Conservation (phyloP, 495 filamentous ascomycete genomes). For the Neohortaea acidophila region DNA sequence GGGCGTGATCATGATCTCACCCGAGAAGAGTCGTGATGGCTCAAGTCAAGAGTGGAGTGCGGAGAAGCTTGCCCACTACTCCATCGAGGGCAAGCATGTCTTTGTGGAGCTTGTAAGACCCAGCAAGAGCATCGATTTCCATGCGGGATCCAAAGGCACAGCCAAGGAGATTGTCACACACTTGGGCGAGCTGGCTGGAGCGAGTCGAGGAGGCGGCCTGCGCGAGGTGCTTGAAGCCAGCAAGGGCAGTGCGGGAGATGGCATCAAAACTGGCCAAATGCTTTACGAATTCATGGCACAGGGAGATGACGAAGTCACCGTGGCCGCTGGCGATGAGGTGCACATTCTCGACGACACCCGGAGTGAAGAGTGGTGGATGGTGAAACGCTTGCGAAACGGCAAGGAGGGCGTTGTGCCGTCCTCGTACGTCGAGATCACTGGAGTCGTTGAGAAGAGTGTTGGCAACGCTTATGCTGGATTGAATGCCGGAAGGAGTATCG, state of each 20-base stretch:
- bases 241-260: conserved; percentile 37
- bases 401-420: conserved; percentile 97
- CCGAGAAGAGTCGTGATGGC: conserved; percentile 64
- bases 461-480: conserved; percentile 36
- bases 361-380: conserved; percentile 98
- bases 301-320: conserved; percentile 90
- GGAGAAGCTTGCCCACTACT: conserved; percentile 86
- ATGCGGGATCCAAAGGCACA: conserved; percentile 93
- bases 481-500: conserved; percentile 52
- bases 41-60: conserved; percentile 83
- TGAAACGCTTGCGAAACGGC: conserved; percentile 73
- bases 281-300: conserved; percentile 95
- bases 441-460: conserved; percentile 35
- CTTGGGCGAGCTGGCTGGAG: conserved; percentile 79
- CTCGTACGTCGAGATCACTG: conserved; percentile 82
- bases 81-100: conserved; percentile 93
- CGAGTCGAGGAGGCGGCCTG: conserved; percentile 66
- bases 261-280: conserved; percentile 68
- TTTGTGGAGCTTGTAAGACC: conserved; percentile 86
- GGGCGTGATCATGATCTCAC: conserved; percentile 78
- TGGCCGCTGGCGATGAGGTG: conserved; percentile 79
- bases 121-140: conserved; percentile 87
- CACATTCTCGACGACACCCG: conserved; percentile 74
- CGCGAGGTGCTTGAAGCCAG: conserved; percentile 74
- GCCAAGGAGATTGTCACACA: conserved; percentile 80